Evolutionary conservation across 2,329 filamentous ascomycete species (phyloP).

Genomic region (Fusarium gaditjirri): DNA sequence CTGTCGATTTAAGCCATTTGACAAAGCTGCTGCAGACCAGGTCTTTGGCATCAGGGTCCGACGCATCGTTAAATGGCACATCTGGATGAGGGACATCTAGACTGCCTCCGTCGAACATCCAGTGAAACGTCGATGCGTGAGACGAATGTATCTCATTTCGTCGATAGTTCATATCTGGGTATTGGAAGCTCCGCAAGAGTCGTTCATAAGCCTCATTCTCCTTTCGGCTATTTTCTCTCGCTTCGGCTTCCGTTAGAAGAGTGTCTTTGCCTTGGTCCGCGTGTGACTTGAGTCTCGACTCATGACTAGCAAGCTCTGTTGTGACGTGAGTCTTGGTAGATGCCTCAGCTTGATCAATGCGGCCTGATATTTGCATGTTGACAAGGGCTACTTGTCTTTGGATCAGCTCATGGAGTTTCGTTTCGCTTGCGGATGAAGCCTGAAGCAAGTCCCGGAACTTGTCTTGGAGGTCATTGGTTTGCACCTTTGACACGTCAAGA

Average conservation of each 20-base stretch:
- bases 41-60: rapidly evolving
- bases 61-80: too few species aligned
- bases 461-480: rapidly evolving
- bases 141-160: background rate
- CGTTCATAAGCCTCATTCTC: rapidly evolving
- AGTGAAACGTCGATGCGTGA: rapidly evolving
- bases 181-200: rapidly evolving
- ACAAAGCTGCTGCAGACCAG: rapidly evolving
- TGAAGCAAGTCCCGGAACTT: rapidly evolving
- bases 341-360: rapidly evolving
- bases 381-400: rapidly evolving
- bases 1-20: rapidly evolving
- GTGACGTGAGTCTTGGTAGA: rapidly evolving
- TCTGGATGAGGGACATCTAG: too few species aligned
- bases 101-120: too few species aligned
- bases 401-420: rapidly evolving
- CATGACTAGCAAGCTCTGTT: rapidly evolving
- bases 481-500: rapidly evolving
- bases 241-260: rapidly evolving
- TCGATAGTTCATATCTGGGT: rapidly evolving
- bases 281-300: rapidly evolving
- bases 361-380: rapidly evolving
- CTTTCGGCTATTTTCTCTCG: rapidly evolving
- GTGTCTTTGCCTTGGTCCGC: rapidly evolving
- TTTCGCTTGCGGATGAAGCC: rapidly evolving